A percentile compares a stretch with the other conserved stretches of the same genome.
Conservation (phyloP, 345 rosid species). For the Cardamine chenopodiifolia region DNA sequence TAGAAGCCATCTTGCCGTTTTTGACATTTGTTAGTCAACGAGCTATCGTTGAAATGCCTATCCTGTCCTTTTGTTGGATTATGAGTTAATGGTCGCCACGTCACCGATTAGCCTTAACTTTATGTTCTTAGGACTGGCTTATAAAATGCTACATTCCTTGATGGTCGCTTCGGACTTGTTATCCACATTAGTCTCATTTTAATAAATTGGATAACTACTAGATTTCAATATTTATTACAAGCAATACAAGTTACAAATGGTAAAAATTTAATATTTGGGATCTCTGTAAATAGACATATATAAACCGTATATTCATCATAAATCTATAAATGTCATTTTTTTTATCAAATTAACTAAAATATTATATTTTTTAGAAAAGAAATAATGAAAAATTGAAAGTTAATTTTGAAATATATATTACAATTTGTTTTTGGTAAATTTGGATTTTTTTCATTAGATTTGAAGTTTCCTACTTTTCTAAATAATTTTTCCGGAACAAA, state of each 20-base stretch:
- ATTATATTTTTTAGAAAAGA: too few species aligned
- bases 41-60: background rate
- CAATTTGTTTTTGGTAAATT: too few species aligned
- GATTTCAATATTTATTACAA: too few species aligned
- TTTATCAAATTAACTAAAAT: too few species aligned
- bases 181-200: background rate
- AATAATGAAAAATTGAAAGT: background rate
- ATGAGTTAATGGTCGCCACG: background rate
- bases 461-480: too few species aligned
- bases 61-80: background rate
- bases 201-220: background rate
- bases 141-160: background rate
- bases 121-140: too few species aligned
- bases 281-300: background rate
- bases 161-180: background rate
- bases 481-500: too few species aligned
- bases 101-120: background rate
- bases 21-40: slow-evolving; percentile 28
- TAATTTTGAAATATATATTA: too few species aligned
- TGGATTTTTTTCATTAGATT: too few species aligned
- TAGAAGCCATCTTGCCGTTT: slow-evolving; percentile 40
- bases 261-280: too few species aligned
- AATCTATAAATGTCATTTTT: background rate
- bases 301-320: too few species aligned
- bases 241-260: background rate